Percentiles rank a stretch among this genome's conserved stretches.
phyloP scores from a whole-genome alignment of 2,329 filamentous ascomycete genomes.

The Fusarium secorum region DNA sequence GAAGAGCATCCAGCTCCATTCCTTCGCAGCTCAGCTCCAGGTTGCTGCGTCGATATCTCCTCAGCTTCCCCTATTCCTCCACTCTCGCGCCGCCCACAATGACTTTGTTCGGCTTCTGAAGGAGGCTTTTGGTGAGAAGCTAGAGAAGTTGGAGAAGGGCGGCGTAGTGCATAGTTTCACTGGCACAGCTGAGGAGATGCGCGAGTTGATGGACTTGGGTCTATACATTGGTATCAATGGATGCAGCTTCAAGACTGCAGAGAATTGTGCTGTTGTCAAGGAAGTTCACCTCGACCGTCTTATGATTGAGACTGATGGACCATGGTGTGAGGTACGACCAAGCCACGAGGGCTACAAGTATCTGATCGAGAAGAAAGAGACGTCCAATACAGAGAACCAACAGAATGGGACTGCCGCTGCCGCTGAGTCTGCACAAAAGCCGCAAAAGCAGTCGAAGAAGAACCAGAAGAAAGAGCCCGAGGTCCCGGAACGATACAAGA shows the following conservation, averaged over 20 bases:
- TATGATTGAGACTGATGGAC: constrained; percentile 96
- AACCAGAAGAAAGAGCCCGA: constrained; percentile 69
- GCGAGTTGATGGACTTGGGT: constrained; percentile 78
- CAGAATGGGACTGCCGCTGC: constrained; percentile 35
- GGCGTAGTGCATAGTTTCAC: constrained; percentile 97
- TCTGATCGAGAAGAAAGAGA: constrained; percentile 55
- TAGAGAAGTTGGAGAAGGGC: constrained; percentile 73
- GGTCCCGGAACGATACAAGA: constrained; percentile 76
- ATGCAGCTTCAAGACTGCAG: constrained; percentile 92
- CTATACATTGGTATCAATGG: constrained; percentile 96
- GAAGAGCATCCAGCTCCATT: constrained; percentile 80
- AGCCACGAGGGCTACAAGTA: constrained; percentile 86
- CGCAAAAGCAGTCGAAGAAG: constrained; percentile 55
- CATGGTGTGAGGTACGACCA: constrained; percentile 94
- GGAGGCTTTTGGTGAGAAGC: constrained; percentile 61
- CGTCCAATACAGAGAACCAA: constrained; percentile 26
- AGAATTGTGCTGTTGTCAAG: constrained; percentile 86
- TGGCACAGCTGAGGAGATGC: constrained; percentile 85
- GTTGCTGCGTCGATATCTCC: constrained; percentile 74
- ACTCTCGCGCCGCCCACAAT: constrained; percentile 84
- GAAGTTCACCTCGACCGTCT: constrained; percentile 79
- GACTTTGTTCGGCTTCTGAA: constrained; percentile 82
- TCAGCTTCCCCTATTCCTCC: constrained; percentile 87
- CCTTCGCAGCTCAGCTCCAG: constrained; percentile 83
- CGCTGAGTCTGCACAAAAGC: constrained; percentile 35